phyloP scores from a whole-genome alignment of 2,329 filamentous ascomycete genomes.

The Septoria petroselini region DNA sequence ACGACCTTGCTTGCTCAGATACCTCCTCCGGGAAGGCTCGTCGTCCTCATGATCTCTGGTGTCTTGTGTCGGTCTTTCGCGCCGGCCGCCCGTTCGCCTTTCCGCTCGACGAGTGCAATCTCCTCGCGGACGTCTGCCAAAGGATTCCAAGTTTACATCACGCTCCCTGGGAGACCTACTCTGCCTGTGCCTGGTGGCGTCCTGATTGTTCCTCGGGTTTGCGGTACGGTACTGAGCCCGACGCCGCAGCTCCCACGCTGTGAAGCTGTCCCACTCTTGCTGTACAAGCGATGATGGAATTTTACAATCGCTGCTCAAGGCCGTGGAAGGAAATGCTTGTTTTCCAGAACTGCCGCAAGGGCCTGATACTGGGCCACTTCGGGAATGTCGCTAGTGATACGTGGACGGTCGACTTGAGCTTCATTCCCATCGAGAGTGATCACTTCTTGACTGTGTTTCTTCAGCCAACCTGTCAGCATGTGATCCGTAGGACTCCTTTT shows the following conservation, averaged over 20 bases:
- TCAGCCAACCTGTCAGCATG: conserved; percentile 5
- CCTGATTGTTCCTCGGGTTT: background rate
- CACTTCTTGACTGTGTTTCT: background rate
- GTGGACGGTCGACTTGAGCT: background rate
- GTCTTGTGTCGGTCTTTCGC: no score
- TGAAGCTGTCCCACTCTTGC: background rate
- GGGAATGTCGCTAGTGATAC: background rate
- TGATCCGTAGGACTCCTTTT: conserved; percentile 5
- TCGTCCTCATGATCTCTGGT: no score
- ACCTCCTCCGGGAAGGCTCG: no score
- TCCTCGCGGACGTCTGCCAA: no score
- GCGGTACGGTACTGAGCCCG: background rate
- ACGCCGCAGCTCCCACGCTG: background rate
- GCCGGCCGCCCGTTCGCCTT: no score
- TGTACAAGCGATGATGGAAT: background rate
- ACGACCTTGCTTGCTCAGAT: no score
- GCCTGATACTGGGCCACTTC: conserved; percentile 2
- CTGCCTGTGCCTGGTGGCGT: background rate
- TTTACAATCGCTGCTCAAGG: background rate
- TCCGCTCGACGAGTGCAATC: no score
- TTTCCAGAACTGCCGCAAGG: background rate
- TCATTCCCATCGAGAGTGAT: conserved; percentile 5
- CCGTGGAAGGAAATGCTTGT: background rate
- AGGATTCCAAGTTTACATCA: no score
- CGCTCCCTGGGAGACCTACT: background rate